Conservation (phyloP, 2,329 filamentous ascomycete species). For the Fusarium secorum region DNA sequence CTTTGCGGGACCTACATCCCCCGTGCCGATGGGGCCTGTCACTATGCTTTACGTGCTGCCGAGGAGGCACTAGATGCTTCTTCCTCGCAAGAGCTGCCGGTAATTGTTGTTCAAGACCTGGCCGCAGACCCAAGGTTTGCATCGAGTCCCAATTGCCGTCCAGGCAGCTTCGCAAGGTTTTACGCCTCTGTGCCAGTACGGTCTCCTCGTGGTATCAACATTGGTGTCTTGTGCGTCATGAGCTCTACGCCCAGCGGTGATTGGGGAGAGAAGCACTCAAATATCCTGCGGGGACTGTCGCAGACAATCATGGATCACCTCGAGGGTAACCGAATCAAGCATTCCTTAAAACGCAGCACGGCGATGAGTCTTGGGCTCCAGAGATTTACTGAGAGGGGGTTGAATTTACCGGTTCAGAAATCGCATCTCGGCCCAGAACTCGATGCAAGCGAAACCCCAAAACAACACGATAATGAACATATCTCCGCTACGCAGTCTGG, state of each 20-base stretch:
- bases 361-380: neutral
- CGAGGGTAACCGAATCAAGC: neutral
- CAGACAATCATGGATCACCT: neutral
- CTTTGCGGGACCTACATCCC: neutral
- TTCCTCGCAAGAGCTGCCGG: neutral
- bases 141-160: fast-evolving
- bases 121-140: neutral
- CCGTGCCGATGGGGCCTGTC: neutral
- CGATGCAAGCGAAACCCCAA: fast-evolving
- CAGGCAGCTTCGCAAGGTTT: neutral
- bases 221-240: neutral
- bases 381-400: neutral
- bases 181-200: conserved; percentile 1
- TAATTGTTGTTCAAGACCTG: neutral
- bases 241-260: neutral
- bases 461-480: fast-evolving
- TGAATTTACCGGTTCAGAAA: neutral
- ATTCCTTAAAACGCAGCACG: neutral
- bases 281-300: neutral
- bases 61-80: neutral
- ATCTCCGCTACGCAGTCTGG: fast-evolving
- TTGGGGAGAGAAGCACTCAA: neutral
- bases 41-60: neutral
- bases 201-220: neutral
- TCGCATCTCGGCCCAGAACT: too few species aligned